These are phyloP conservation scores for Arachis monticola DNA, from an alignment of 331 rosid genomes.

Conservation along the genomic window DNA sequence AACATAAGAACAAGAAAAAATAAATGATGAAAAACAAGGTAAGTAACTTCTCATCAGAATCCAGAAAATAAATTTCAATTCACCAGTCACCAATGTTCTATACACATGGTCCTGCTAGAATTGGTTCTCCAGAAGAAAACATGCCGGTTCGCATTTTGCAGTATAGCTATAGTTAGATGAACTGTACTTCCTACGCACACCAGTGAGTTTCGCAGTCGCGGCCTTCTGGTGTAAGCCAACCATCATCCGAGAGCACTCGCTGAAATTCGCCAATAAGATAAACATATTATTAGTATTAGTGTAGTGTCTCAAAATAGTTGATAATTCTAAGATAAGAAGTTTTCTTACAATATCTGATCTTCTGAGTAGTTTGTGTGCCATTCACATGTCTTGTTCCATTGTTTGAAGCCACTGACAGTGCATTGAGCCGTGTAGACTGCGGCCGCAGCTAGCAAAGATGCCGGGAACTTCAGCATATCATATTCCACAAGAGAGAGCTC, in stretches of 20 bases:
- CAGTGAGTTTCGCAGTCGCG: slow-evolving; percentile 77
- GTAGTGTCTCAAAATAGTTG: neutral
- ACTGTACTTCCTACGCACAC: slow-evolving; percentile 78
- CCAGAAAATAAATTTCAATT: slow-evolving; percentile 21
- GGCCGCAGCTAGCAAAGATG: slow-evolving; percentile 87
- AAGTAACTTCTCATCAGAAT: slow-evolving; percentile 9
- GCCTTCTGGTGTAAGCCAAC: slow-evolving; percentile 81
- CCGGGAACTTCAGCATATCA: slow-evolving; percentile 80
- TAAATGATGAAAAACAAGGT: neutral
- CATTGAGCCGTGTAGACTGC: slow-evolving; percentile 77
- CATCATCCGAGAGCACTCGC: slow-evolving; percentile 83
- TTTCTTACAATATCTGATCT: slow-evolving; percentile 64
- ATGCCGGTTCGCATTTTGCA: slow-evolving; percentile 72
- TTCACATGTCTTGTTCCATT: slow-evolving; percentile 75
- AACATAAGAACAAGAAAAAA: slow-evolving; percentile 30
- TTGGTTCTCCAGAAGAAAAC: slow-evolving; percentile 60
- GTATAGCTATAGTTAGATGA: slow-evolving; percentile 62
- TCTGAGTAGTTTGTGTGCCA: slow-evolving; percentile 73
- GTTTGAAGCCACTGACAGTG: slow-evolving; percentile 59
- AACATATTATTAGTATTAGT: neutral
- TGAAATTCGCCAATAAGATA: slow-evolving; percentile 32
- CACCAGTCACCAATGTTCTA: neutral
- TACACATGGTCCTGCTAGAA: slow-evolving; percentile 37
- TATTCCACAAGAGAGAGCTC: slow-evolving; percentile 93
- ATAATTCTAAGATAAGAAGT: neutral